A percentile compares a stretch with the other conserved stretches of the same genome.
These are phyloP conservation scores for Apiospora aurea DNA, from an alignment of 2,329 filamentous ascomycete genomes.

Conservation along the genomic window DNA sequence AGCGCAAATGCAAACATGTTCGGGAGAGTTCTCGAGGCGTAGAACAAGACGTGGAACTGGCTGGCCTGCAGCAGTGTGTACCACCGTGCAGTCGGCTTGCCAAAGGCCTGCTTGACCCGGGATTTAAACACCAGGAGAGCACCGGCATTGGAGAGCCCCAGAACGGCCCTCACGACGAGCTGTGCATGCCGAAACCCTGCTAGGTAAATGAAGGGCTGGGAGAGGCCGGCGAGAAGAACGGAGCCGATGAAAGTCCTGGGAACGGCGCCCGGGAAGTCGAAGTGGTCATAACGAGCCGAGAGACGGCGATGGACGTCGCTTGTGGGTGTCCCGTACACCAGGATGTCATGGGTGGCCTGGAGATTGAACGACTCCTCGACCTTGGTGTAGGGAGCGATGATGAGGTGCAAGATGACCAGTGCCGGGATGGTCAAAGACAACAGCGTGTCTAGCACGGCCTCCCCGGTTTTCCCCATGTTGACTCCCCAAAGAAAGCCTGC, in stretches of 20 bases:
- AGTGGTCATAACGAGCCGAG: conserved; percentile 80
- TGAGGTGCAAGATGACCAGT: conserved; percentile 72
- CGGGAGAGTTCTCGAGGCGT: conserved; percentile 87
- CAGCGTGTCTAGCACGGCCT: conserved; percentile 49
- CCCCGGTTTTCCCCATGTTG: conserved; percentile 22
- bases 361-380: conserved; percentile 99
- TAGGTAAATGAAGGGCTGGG: conserved; percentile 69
- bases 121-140: conserved; percentile 71
- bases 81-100: conserved; percentile 75
- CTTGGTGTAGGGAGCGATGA: conserved; percentile 87
- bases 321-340: conserved; percentile 78
- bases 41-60: conserved; percentile 94
- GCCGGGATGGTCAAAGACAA: conserved; percentile 66
- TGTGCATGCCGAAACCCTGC: conserved; percentile 63
- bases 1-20: conserved; percentile 96
- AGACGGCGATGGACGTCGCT: conserved; percentile 61
- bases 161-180: conserved; percentile 73
- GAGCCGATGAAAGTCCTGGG: conserved; percentile 90
- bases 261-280: conserved; percentile 88
- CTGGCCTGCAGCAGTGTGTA: conserved; percentile 78
- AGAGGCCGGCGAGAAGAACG: conserved; percentile 75
- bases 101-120: conserved; percentile 72
- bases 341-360: conserved; percentile 89
- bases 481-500: background rate
- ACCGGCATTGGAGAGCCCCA: conserved; percentile 78